Evolutionary conservation across 805 yeast genomes (phyloP).

Genomic region (Zygosaccharomyces kombuchaensis): DNA sequence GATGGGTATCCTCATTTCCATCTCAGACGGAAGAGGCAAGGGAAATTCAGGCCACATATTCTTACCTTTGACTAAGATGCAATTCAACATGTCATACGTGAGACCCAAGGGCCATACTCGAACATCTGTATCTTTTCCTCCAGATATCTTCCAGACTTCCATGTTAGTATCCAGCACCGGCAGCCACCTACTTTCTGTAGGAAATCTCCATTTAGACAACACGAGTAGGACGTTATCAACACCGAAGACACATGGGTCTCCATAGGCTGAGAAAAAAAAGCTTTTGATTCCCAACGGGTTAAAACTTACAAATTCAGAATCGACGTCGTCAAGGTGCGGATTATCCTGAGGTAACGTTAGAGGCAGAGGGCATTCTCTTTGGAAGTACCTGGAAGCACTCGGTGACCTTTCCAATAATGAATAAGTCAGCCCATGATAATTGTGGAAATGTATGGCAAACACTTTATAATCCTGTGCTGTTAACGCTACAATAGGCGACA

Average conservation of each 20-base stretch:
- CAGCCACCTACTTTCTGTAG: slow-evolving; percentile 77
- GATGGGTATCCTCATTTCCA: slow-evolving; percentile 67
- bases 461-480: slow-evolving; percentile 57
- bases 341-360: slow-evolving; percentile 26
- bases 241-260: slow-evolving; percentile 90
- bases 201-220: slow-evolving; percentile 72
- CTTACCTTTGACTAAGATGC: slow-evolving; percentile 69
- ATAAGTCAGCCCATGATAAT: slow-evolving; percentile 26
- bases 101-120: slow-evolving; percentile 87
- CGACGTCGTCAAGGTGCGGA: slow-evolving; percentile 32
- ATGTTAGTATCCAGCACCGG: slow-evolving; percentile 61
- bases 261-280: slow-evolving; percentile 78
- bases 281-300: slow-evolving; percentile 46
- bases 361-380: slow-evolving; percentile 47
- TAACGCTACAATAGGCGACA: slow-evolving; percentile 67
- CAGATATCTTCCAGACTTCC: slow-evolving; percentile 48
- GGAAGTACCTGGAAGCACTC: slow-evolving; percentile 32
- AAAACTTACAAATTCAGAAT: slow-evolving; percentile 24
- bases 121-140: slow-evolving; percentile 49
- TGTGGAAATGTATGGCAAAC: slow-evolving; percentile 45
- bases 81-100: slow-evolving; percentile 62
- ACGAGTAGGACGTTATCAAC: slow-evolving; percentile 66
- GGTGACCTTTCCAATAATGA: slow-evolving; percentile 30
- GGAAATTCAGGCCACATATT: slow-evolving; percentile 74
- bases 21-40: slow-evolving; percentile 74